phyloP scores from a whole-genome alignment of 1,139 yeast genomes.

The Taphrina sp. region DNA sequence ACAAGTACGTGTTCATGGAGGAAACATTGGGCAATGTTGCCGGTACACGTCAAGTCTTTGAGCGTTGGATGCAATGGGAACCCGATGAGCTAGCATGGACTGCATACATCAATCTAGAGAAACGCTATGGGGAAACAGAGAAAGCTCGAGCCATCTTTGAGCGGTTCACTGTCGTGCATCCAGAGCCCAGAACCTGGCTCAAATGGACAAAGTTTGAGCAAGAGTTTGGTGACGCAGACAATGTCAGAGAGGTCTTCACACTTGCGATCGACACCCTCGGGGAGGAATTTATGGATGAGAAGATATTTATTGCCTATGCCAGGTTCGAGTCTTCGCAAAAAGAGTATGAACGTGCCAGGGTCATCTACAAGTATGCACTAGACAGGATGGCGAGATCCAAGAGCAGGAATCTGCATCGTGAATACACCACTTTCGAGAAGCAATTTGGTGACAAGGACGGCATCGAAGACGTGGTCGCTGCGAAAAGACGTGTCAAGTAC shows the following conservation, averaged over 20 bases:
- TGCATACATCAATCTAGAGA: conserved; percentile 70
- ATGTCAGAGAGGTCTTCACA: conserved; percentile 64
- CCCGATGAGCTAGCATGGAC: conserved; percentile 63
- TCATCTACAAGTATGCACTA: conserved; percentile 58
- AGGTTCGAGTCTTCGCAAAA: conserved; percentile 65
- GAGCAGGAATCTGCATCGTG: conserved; percentile 49
- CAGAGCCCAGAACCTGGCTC: conserved; percentile 62
- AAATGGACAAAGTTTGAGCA: conserved; percentile 62
- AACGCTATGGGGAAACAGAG: conserved; percentile 58
- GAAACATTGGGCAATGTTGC: conserved; percentile 67
- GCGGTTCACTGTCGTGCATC: conserved; percentile 57
- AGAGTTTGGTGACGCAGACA: conserved; percentile 51
- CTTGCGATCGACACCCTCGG: conserved; percentile 59
- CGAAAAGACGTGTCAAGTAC: conserved; percentile 58
- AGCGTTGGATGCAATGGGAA: conserved; percentile 78
- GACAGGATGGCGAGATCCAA: conserved; percentile 51
- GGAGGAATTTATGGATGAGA: conserved; percentile 46
- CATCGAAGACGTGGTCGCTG: conserved; percentile 54
- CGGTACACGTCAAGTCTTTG: conserved; percentile 66
- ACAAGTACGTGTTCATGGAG: conserved; percentile 68
- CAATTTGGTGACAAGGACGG: conserved; percentile 58
- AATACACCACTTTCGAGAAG: conserved; percentile 62
- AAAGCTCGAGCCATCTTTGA: conserved; percentile 60
- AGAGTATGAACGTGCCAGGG: conserved; percentile 66
- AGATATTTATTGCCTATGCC: conserved; percentile 58